phyloP scores from a whole-genome alignment of 73 alveolate species.

The Durusdinium trenchii region DNA sequence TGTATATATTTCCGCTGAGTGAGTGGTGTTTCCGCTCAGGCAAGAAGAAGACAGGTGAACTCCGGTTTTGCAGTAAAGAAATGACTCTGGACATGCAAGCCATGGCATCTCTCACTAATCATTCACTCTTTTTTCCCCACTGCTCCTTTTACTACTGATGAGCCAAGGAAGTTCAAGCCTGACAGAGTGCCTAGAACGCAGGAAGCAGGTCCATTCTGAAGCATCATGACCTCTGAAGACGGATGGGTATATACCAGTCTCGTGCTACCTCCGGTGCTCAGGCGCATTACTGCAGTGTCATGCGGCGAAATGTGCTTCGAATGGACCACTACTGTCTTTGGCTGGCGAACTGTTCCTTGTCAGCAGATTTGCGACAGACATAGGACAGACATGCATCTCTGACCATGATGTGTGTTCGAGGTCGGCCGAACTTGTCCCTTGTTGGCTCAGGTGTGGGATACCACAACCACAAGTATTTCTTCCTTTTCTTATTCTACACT shows the following conservation, averaged over 20 bases:
- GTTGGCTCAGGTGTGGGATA: constrained; percentile 61
- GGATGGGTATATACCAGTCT: too few species aligned
- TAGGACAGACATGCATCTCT: not conserved
- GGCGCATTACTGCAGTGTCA: constrained; percentile 86
- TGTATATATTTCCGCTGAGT: too few species aligned
- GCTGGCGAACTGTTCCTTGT: constrained; percentile 69
- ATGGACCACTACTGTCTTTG: constrained; percentile 94
- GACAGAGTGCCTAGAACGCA: constrained; percentile 54
- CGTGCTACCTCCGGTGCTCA: not conserved
- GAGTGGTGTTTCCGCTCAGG: too few species aligned
- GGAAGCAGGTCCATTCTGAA: too few species aligned
- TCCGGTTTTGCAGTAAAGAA: constrained; percentile 86
- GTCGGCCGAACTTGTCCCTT: not conserved
- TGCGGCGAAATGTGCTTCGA: constrained; percentile 71
- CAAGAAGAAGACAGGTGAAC: constrained; percentile 65
- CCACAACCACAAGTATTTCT: constrained; percentile 93
- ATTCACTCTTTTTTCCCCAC: not conserved
- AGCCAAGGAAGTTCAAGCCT: constrained; percentile 86
- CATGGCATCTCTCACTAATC: not conserved
- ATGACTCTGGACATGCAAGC: constrained; percentile 28
- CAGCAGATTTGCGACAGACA: not conserved
- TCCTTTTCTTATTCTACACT: constrained; percentile 81
- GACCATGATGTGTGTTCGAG: not conserved
- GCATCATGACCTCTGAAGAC: too few species aligned
- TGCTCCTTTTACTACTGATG: not conserved